Evolutionary conservation across 2,329 filamentous ascomycete genomes (phyloP), one percentile per base, ranked within the genome.

Genomic region (Onygenales sp.): DNA sequence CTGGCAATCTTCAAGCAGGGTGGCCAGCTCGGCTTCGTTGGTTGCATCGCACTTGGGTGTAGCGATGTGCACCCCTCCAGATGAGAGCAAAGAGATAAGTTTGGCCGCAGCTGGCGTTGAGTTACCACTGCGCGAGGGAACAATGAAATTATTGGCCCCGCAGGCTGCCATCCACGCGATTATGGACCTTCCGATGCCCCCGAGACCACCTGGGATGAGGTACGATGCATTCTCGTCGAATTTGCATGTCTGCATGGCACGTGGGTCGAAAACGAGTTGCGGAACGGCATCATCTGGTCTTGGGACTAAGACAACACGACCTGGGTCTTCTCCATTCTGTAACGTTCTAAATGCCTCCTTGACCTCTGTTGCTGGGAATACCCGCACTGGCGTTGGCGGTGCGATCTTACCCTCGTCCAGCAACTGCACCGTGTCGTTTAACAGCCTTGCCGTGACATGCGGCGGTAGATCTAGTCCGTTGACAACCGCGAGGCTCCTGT

Each of bases 91-190:
- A 3, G 52, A 31, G 21, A 63, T 32, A 10, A 62, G 37, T 21
- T 56, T 33, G 33, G 53, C n/a, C 11, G 57, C 54, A 2, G 53
- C 45, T 3, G 56, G 46, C 3, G 49, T 53, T 2, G 51, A 21
- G 21, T 44, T 49, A 6, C 55, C 60, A 13, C 59, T 56, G n/a
- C 64, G 53, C 9, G 63, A 66, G 32, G 65, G 52, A 21, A 64
- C 54, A 11, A 64, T 54, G 4, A 67, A 34, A 44, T 66, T 44
- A 27, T 56, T 57, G 7, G 62, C 64, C 6, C 64, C 61, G 45
- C 56, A 50, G 3, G 52, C 45, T 6, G 56, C 56, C 56, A 63
- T 59, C 56, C 59, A 58, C 42, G 42, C 21, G n/a, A 52, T 52
- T 53, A 61, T 58, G 46, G 54, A 54, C 9, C 57, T 51, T n/a